Evolutionary conservation across 176 grass and related monocot species (phyloP), one percentile per base, ranked within the genome.

Genomic region (Oryza rufipogon): DNA sequence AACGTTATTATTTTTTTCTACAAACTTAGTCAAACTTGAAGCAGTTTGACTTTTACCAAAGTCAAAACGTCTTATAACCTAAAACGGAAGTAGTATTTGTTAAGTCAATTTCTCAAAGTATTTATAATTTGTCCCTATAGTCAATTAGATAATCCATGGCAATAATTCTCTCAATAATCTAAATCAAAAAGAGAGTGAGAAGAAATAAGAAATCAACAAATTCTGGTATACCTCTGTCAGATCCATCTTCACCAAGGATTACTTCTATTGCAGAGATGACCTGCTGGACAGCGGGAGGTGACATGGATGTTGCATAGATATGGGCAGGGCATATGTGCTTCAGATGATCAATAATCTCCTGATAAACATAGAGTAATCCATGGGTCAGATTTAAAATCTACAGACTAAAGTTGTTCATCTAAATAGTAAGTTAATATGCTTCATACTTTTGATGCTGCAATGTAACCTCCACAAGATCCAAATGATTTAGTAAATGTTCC

Each of bases 401-500:
- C 65, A n/a, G 46, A 51, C 41, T 81, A 34, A 66, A n/a, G 46
- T 45, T 80, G 11, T 66, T 87, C 65, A 79, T 9, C 48, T 73
- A 77, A 70, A 17, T 83, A 72, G n/a, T 72, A 71, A 64, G 48
- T 79, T 20, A 60, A 77, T 69, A 7, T 69, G 30, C 56, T 66
- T 86, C 72, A 20, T 80, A 94, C 95, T 75, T 95, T 90, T 84
- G 95, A 95, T 82, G 95, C 92, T 80, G 95, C 89, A 83, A 93
- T 91, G 48, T 98, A 98, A 39, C 95, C 95, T 81, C 95, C 92
- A 1, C 92, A 95, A 4, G 92, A 98, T 61, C 95, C 92, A 82
- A 98, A 98, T 74, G 92, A 95, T 79, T 98, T 98, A 16, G 95
- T 98, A 89, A 98, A 98, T 82, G 95, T 95, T 70, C 95, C 91